phyloP scores from a whole-genome alignment of 805 yeast species.

The Debaryomyces castellii region DNA sequence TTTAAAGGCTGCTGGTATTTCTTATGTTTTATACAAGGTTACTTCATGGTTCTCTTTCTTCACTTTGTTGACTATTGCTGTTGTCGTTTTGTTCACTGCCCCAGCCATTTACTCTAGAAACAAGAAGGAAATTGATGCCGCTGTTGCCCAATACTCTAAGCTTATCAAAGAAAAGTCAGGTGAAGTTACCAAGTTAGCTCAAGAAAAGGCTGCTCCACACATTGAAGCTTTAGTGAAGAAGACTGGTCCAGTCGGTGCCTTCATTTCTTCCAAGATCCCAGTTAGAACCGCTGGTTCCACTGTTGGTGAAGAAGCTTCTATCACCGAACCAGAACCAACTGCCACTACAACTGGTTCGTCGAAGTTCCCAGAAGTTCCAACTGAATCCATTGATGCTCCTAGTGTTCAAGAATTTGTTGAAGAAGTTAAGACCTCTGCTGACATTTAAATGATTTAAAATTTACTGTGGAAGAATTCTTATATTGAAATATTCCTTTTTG shows the following conservation, averaged over 20 bases:
- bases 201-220: slow-evolving; percentile 53
- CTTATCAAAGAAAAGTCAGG: slow-evolving; percentile 52
- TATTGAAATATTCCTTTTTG: neutral
- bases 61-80: slow-evolving; percentile 57
- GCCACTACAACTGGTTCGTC: slow-evolving; percentile 35
- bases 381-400: slow-evolving; percentile 17
- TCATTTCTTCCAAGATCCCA: slow-evolving; percentile 57
- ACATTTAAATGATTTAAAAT: slow-evolving; percentile 1
- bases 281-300: slow-evolving; percentile 73
- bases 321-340: slow-evolving; percentile 18
- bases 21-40: slow-evolving; percentile 67
- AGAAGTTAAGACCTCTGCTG: slow-evolving; percentile 15
- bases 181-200: slow-evolving; percentile 38
- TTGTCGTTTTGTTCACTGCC: slow-evolving; percentile 64
- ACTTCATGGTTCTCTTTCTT: slow-evolving; percentile 76
- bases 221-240: slow-evolving; percentile 55
- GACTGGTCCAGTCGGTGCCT: slow-evolving; percentile 65
- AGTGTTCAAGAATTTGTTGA: slow-evolving; percentile 23
- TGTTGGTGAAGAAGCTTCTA: slow-evolving; percentile 40
- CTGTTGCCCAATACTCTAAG: slow-evolving; percentile 44
- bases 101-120: slow-evolving; percentile 75
- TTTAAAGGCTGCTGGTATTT: slow-evolving; percentile 64
- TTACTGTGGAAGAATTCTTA: neutral
- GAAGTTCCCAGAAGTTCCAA: slow-evolving; percentile 44
- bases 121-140: slow-evolving; percentile 75